Evolutionary conservation across 1,139 yeast genomes (phyloP).

Genomic region (Scheffersomyces titani): DNA sequence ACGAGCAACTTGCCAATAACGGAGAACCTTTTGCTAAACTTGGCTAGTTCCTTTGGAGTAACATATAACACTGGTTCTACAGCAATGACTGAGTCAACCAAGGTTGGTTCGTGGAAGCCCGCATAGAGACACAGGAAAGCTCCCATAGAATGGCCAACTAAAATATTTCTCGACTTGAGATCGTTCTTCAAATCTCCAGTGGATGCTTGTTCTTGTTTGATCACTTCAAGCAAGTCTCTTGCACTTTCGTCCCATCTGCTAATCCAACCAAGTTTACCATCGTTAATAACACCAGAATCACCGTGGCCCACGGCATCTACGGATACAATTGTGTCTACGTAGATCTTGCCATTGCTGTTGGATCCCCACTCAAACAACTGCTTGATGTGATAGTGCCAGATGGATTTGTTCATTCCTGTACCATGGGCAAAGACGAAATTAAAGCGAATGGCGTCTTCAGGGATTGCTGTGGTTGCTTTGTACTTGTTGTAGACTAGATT

Average conservation of each 20-base stretch:
- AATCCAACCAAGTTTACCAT: conserved; percentile 4
- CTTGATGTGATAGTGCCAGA: conserved; percentile 62
- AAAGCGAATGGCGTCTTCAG: conserved; percentile 27
- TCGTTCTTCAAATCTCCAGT: background rate
- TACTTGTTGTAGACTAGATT: conserved; percentile 39
- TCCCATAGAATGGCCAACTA: conserved; percentile 13
- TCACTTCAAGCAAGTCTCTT: conserved; percentile 6
- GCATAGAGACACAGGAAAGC: conserved; percentile 18
- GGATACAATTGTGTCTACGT: conserved; percentile 9
- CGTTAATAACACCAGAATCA: conserved; percentile 8
- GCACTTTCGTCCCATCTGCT: conserved; percentile 10
- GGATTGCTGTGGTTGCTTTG: conserved; percentile 20
- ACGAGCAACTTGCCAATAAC: conserved; percentile 4
- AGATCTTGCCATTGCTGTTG: conserved; percentile 1
- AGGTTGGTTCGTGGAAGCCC: conserved; percentile 5
- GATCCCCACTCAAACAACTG: conserved; percentile 33
- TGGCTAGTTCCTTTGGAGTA: background rate
- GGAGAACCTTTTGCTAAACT: conserved; percentile 1
- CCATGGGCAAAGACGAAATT: conserved; percentile 69
- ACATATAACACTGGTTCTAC: conserved; percentile 11
- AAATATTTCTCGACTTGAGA: conserved; percentile 4
- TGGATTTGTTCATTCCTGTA: conserved; percentile 65
- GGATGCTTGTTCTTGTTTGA: conserved; percentile 3
- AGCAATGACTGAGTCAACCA: conserved; percentile 4
- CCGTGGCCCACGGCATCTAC: conserved; percentile 11